Percentiles rank a stretch among this genome's conserved stretches.
phyloP scores from a whole-genome alignment of 768 basidiomycete species.

The Thelephora ganbajun region DNA sequence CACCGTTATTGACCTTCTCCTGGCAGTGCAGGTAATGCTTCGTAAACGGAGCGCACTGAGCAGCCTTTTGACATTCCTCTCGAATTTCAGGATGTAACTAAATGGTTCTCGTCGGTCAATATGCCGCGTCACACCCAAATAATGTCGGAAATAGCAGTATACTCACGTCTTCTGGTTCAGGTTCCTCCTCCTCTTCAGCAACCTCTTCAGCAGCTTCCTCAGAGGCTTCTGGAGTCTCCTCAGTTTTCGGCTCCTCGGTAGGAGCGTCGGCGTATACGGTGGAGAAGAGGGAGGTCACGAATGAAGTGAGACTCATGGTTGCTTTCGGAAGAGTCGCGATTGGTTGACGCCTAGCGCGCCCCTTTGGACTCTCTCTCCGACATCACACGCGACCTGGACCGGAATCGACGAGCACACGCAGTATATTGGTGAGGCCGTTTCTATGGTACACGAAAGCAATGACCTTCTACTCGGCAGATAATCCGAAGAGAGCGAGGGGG shows the following conservation, averaged over 20 bases:
- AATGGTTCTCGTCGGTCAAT: background rate
- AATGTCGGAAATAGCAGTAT: background rate
- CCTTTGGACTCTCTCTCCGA: too few species aligned
- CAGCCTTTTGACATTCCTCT: conserved; percentile 57
- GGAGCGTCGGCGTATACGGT: conserved; percentile 28
- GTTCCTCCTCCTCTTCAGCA: conserved; percentile 35
- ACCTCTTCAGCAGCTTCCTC: conserved; percentile 25
- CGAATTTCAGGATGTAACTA: conserved; percentile 59
- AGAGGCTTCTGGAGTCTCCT: conserved; percentile 23
- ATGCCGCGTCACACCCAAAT: background rate
- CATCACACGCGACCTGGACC: background rate
- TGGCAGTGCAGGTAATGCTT: conserved; percentile 87
- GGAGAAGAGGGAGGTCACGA: conserved; percentile 29
- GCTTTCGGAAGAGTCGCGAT: background rate
- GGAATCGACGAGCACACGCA: background rate
- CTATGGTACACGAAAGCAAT: too few species aligned
- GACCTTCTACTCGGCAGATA: too few species aligned
- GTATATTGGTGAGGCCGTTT: too few species aligned
- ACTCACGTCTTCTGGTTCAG: conserved; percentile 77
- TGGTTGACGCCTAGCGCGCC: too few species aligned
- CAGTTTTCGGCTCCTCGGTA: conserved; percentile 22
- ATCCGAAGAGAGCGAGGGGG: too few species aligned
- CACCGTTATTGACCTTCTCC: conserved; percentile 69
- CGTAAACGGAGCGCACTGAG: conserved; percentile 51
- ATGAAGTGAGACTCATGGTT: conserved; percentile 27